phyloP scores from a whole-genome alignment of 768 basidiomycete species.

The Trametes cingulata region DNA sequence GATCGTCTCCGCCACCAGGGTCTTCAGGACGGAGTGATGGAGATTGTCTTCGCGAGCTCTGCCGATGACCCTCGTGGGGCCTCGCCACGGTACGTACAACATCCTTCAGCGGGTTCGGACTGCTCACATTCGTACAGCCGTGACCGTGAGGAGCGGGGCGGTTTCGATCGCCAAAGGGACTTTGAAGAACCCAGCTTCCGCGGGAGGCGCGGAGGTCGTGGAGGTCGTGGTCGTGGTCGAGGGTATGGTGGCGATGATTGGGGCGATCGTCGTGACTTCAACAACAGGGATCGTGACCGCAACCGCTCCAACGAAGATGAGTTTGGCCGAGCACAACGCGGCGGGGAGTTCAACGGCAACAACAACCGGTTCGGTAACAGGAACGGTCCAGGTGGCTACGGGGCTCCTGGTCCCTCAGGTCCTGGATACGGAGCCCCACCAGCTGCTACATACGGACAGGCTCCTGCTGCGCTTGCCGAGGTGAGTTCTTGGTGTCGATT shows the following conservation, averaged over 20 bases:
- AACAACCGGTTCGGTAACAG: constrained; percentile 28
- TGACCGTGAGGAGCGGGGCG: constrained; percentile 32
- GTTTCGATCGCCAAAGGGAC: constrained; percentile 40
- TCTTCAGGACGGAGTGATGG: constrained; percentile 84
- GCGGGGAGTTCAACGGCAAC: constrained; percentile 28
- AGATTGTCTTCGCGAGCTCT: constrained; percentile 87
- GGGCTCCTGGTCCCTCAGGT: constrained; percentile 33
- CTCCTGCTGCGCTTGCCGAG: constrained; percentile 35
- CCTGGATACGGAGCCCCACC: constrained; percentile 19
- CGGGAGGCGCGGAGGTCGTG: constrained; percentile 41
- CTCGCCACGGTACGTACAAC: constrained; percentile 37
- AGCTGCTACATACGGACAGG: constrained; percentile 28
- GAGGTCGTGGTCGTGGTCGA: constrained; percentile 39
- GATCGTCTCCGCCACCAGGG: constrained; percentile 80
- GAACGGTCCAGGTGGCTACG: constrained; percentile 30
- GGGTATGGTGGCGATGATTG: constrained; percentile 43
- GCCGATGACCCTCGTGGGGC: constrained; percentile 42
- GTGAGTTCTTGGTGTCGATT: constrained; percentile 35
- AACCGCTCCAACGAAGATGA: constrained; percentile 25
- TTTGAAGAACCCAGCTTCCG: constrained; percentile 34
- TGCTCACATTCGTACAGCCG: constrained; percentile 26
- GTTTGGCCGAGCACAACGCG: constrained; percentile 26
- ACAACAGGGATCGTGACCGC: constrained; percentile 26
- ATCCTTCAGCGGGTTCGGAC: background rate
- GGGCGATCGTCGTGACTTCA: constrained; percentile 41